A percentile compares a stretch with the other conserved stretches of the same genome.
These are phyloP conservation scores for Daldinia childiae DNA, from an alignment of 495 filamentous ascomycete species.

Conservation along the genomic window DNA sequence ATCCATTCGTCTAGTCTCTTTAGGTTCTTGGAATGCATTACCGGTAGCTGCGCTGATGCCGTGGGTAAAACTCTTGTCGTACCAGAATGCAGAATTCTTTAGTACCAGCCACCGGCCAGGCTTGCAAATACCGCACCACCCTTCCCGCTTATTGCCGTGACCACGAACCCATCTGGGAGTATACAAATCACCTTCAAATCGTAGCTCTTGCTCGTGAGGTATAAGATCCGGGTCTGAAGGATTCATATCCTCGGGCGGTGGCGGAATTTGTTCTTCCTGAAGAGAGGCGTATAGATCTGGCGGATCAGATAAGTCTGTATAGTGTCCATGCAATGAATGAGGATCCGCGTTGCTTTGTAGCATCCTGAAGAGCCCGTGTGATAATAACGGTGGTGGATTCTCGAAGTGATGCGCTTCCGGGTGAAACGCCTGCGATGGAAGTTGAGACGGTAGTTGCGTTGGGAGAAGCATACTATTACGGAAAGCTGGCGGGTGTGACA, in stretches of 20 bases:
- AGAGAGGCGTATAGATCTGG: slow-evolving; percentile 78
- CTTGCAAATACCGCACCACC: slow-evolving; percentile 86
- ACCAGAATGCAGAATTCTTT: slow-evolving; percentile 88
- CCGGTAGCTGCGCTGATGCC: slow-evolving; percentile 83
- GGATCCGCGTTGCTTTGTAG: slow-evolving; percentile 74
- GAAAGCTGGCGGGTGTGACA: slow-evolving; percentile 57
- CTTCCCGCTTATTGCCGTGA: slow-evolving; percentile 82
- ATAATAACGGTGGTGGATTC: slow-evolving; percentile 63
- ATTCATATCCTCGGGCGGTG: slow-evolving; percentile 79
- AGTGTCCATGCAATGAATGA: slow-evolving; percentile 67
- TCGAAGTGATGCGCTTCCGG: slow-evolving; percentile 61
- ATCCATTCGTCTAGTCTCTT: slow-evolving; percentile 75
- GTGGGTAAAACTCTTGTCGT: slow-evolving; percentile 84
- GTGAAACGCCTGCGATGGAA: slow-evolving; percentile 59
- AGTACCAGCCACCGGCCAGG: slow-evolving; percentile 82
- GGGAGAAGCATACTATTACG: slow-evolving; percentile 60
- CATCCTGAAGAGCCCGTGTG: slow-evolving; percentile 72
- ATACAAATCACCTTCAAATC: slow-evolving; percentile 80
- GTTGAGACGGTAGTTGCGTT: slow-evolving; percentile 51
- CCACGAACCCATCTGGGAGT: slow-evolving; percentile 82
- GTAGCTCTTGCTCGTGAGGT: slow-evolving; percentile 78
- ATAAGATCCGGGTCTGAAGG: slow-evolving; percentile 73
- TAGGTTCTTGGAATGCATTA: slow-evolving; percentile 74
- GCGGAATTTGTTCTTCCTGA: slow-evolving; percentile 70
- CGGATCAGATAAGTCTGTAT: slow-evolving; percentile 71